Percentiles rank a stretch among this genome's conserved stretches.
These are phyloP conservation scores for Linum trigynum DNA, from an alignment of 345 rosid species.

Conservation along the genomic window DNA sequence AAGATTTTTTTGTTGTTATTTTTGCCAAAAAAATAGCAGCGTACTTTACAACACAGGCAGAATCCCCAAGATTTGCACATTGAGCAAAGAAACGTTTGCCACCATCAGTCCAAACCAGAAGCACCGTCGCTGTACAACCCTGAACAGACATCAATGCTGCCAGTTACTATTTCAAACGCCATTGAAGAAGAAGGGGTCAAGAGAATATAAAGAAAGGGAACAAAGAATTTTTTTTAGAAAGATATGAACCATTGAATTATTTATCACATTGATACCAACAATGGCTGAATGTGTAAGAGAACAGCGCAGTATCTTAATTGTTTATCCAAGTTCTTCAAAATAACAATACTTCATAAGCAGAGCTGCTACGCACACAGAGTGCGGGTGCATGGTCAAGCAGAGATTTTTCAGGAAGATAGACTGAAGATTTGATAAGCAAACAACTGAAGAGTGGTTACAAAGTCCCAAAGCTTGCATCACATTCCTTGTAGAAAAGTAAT, in stretches of 20 bases:
- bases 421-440: not conserved
- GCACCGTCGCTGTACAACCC: conserved; percentile 97
- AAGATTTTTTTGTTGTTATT: no score
- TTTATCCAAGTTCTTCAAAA: not conserved
- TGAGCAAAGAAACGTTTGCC: conserved; percentile 53
- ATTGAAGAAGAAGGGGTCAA: not conserved
- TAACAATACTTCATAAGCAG: no score
- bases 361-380: not conserved
- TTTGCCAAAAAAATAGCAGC: conserved; percentile 17
- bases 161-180: no score
- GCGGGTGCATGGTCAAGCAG: not conserved
- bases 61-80: conserved; percentile 95
- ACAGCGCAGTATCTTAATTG: not conserved
- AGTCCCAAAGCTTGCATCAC: not conserved
- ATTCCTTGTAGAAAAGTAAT: not conserved
- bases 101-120: conserved; percentile 66
- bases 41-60: conserved; percentile 78
- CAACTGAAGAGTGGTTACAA: not conserved
- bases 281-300: not conserved
- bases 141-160: conserved; percentile 19
- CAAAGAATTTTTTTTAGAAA: no score
- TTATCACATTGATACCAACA: not conserved
- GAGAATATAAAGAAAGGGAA: not conserved
- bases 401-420: not conserved
- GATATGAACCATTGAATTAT: no score